A percentile compares a stretch with the other conserved stretches of the same genome.
These are phyloP conservation scores for Omphalotus guepiniiformis DNA, from an alignment of 768 basidiomycete genomes.

Conservation along the genomic window DNA sequence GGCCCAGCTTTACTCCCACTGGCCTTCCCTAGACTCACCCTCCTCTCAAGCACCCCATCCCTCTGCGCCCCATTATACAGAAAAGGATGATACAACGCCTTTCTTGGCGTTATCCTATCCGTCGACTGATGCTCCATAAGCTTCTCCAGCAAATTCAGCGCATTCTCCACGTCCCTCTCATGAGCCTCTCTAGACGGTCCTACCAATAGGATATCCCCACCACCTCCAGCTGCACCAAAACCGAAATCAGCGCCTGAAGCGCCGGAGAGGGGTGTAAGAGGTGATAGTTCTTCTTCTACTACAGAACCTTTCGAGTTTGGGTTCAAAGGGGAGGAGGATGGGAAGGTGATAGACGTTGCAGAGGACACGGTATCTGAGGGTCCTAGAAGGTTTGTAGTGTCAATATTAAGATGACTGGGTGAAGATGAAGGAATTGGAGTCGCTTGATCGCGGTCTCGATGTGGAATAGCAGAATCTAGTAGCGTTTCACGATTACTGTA, in stretches of 20 bases:
- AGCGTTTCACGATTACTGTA: no score
- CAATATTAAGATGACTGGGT: not conserved
- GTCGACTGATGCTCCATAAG: constrained; percentile 77
- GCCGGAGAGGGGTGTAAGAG: constrained; percentile 17
- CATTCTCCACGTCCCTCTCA: constrained; percentile 53
- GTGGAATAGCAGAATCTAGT: not conserved
- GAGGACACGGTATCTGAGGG: no score
- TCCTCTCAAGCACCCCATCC: no score
- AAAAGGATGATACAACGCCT: constrained; percentile 79
- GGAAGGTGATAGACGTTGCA: constrained; percentile 7
- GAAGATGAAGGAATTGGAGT: constrained; percentile 3
- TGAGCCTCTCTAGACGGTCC: constrained; percentile 35
- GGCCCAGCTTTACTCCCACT: no score
- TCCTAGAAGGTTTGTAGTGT: not conserved
- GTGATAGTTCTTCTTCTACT: constrained; percentile 14
- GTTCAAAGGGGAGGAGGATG: constrained; percentile 16
- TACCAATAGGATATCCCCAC: not conserved
- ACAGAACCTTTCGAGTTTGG: constrained; percentile 9
- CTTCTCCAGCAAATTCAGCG: constrained; percentile 70
- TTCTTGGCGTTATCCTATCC: constrained; percentile 69
- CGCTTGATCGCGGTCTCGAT: not conserved
- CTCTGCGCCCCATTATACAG: constrained; percentile 29
- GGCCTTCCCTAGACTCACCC: no score
- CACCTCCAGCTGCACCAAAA: not conserved
- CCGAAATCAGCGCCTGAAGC: constrained; percentile 4